Evolutionary conservation across 176 grass and related monocot species (phyloP), one percentile per base, ranked within the genome.

Genomic region (Cymbopogon citratus): DNA sequence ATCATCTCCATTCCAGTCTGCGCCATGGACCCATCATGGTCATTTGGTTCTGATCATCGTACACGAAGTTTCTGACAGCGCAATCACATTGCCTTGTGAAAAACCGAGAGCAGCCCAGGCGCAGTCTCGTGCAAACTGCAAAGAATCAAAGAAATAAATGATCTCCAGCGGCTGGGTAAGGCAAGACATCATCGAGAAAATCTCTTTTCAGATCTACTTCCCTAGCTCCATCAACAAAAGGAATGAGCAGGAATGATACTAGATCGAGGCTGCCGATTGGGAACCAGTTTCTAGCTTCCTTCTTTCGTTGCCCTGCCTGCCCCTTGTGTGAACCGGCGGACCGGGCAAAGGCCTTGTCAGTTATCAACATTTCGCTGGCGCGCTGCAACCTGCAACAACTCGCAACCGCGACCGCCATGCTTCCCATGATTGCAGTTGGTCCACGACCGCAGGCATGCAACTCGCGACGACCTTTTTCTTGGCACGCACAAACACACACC

Each of bases 321-420:
- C n/a, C n/a, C 26, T 27, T 7, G 74, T 78, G 83, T 78, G 83
- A 77, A 85, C 57, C 61, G 54, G n/a, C n/a, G n/a, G n/a, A n/a
- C n/a, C n/a, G n/a, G n/a, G n/a, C 31, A 33, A 33, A 33, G 31
- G 31, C 31, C 1, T 33, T 33, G 3, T 33, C 31, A 33, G 31
- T 33, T 33, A 33, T 33, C n/a, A n/a, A n/a, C n/a, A n/a, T n/a
- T n/a, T n/a, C n/a, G n/a, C n/a, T n/a, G n/a, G n/a, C n/a, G n/a
- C n/a, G n/a, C n/a, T n/a, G n/a, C n/a, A n/a, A n/a, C n/a, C n/a
- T n/a, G n/a, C n/a, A n/a, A n/a, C n/a, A n/a, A n/a, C n/a, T n/a
- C n/a, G n/a, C n/a, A n/a, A n/a, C n/a, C n/a, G n/a, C n/a, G n/a
- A n/a, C n/a, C n/a, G n/a, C n/a, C n/a, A n/a, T n/a, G n/a, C n/a